Conservation (phyloP, 805 yeast species). For the Sporopachydermia lactativora region DNA sequence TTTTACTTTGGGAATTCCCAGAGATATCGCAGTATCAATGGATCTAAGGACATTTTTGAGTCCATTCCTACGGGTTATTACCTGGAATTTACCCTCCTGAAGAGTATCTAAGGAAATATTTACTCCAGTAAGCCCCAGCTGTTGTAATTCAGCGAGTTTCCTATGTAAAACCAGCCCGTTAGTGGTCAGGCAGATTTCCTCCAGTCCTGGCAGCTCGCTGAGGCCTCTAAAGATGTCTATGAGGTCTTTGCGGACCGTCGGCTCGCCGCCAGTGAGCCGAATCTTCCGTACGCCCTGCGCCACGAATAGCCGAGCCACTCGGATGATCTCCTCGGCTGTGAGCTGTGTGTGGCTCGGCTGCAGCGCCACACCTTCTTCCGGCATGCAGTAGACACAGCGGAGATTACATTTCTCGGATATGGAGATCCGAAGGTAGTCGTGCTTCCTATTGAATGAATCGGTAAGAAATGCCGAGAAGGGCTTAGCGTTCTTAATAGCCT, state of each 20-base stretch:
- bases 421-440: constrained; percentile 36
- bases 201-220: constrained; percentile 17
- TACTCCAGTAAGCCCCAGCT: constrained; percentile 30
- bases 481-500: constrained; percentile 12
- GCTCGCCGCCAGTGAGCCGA: constrained; percentile 43
- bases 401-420: constrained; percentile 36
- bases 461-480: constrained; percentile 28
- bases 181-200: constrained; percentile 36
- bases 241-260: constrained; percentile 37
- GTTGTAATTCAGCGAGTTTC: constrained; percentile 28
- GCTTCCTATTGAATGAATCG: constrained; percentile 30
- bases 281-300: constrained; percentile 35
- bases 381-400: constrained; percentile 38
- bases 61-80: constrained; percentile 38
- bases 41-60: constrained; percentile 29
- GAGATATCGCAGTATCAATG: constrained; percentile 28
- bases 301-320: constrained; percentile 30
- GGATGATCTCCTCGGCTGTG: constrained; percentile 29
- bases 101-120: constrained; percentile 37
- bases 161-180: constrained; percentile 37
- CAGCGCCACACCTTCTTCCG: constrained; percentile 38
- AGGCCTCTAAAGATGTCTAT: constrained; percentile 27
- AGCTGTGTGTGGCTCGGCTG: constrained; percentile 28
- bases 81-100: constrained; percentile 32
- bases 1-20: constrained; percentile 32